These are phyloP conservation scores for Metschnikowia gelsemii DNA, from an alignment of 805 yeast species.

Conservation along the genomic window DNA sequence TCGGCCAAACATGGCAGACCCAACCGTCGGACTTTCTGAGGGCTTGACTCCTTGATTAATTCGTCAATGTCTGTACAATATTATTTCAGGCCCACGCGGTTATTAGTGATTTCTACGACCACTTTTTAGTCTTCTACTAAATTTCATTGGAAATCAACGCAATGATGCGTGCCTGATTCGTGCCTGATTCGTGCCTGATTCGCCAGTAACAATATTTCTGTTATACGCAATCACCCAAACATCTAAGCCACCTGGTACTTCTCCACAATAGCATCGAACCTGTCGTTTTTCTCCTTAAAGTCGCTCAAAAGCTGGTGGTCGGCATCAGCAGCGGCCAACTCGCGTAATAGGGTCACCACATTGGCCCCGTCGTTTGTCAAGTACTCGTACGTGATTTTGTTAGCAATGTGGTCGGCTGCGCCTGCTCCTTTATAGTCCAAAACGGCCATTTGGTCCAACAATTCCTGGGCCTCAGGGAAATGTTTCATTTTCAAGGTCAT, in stretches of 20 bases:
- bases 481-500: slow-evolving; percentile 78
- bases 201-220: neutral
- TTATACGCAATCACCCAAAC: neutral
- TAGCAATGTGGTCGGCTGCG: slow-evolving; percentile 54
- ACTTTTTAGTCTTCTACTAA: too few species aligned
- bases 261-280: slow-evolving; percentile 68
- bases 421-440: slow-evolving; percentile 33
- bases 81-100: too few species aligned
- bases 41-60: too few species aligned
- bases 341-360: slow-evolving; percentile 47
- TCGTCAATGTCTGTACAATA: too few species aligned
- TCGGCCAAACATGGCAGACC: too few species aligned
- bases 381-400: slow-evolving; percentile 61
- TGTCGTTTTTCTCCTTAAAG: slow-evolving; percentile 55
- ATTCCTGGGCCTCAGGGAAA: slow-evolving; percentile 77
- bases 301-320: slow-evolving; percentile 60
- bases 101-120: too few species aligned
- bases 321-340: slow-evolving; percentile 49
- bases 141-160: too few species aligned
- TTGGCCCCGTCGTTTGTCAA: slow-evolving; percentile 40
- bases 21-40: too few species aligned
- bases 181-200: too few species aligned
- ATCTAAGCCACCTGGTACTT: slow-evolving; percentile 42
- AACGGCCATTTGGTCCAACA: slow-evolving; percentile 44
- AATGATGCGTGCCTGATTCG: too few species aligned